Evolutionary conservation across 352 stramenopile genomes (phyloP), one percentile per base, ranked within the genome.

Genomic region (Pythium coloratum): DNA sequence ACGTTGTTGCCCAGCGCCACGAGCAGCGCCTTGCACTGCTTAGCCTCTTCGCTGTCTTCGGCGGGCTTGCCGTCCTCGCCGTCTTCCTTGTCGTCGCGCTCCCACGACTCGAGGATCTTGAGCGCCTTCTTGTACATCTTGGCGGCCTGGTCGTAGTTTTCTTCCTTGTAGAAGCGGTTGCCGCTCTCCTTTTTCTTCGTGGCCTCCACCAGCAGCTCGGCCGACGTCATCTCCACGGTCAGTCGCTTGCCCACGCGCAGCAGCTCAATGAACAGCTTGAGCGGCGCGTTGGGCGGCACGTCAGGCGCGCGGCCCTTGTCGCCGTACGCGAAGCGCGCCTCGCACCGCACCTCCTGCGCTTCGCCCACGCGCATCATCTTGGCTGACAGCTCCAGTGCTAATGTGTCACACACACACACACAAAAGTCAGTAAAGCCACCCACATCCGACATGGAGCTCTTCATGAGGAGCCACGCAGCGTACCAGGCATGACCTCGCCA

Each of bases 81-180:
- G 20, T 60, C 55, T 8, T 44, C 40, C 26, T 42, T 32, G 13
- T 73, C 60, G 24, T 72, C 63, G 59, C 81, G 80, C 51, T 94
- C 81, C 81, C 82, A 92, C 55, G 73, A 80, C 59, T 92, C 86
- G 44, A 94, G 70, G 47, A 94, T 76, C 73, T 92, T 92, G 40
- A 94, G 79, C 57, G 86, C 84, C 44, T 81, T 77, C 71, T 94
- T 94, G 78, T 94, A 94, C 32, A 92, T 72, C 67, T 92, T 91
- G 38, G 82, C 84, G 1, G 86, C 86, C 64, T 92, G 85, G 53
- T 92, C 82, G 63, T 91, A 92, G 68, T 94, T 92, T n/a, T 87
- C 81, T 58, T 91, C 80, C 51, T 82, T 79, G 71, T 86, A 92
- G 64, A 88, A 94, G 30, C 84, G 78, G 68, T 94, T 94, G 46